phyloP scores from a whole-genome alignment of 805 yeast genomes.

The Wickerhamiella hasegawae region DNA sequence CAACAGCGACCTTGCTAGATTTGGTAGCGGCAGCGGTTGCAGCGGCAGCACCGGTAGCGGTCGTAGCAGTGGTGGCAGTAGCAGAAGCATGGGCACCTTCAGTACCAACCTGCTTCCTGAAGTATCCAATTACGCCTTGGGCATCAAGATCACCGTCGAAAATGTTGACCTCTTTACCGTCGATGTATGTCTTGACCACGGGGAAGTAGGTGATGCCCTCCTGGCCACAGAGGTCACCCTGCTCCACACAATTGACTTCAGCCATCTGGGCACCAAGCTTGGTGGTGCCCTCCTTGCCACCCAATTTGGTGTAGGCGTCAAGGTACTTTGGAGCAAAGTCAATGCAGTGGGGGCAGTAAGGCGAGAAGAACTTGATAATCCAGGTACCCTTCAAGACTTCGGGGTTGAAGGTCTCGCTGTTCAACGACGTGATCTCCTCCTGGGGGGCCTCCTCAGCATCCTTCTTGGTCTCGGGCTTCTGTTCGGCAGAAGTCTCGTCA shows the following conservation, averaged over 20 bases:
- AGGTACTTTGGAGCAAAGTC: conserved; percentile 74
- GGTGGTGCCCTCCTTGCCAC: conserved; percentile 27
- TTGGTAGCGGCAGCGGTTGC: conserved; percentile 1
- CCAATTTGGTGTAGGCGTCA: conserved; percentile 36
- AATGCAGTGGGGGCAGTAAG: conserved; percentile 74
- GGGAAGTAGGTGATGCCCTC: conserved; percentile 60
- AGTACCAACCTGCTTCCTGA: conserved; percentile 3
- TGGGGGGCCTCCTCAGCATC: neutral
- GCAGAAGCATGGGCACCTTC: conserved; percentile 4
- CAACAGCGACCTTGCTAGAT: neutral
- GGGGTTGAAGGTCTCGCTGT: conserved; percentile 8
- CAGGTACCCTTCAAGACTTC: conserved; percentile 33
- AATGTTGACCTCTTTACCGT: conserved; percentile 18
- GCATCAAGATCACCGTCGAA: conserved; percentile 9
- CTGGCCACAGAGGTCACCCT: conserved; percentile 69
- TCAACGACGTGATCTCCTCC: conserved; percentile 2
- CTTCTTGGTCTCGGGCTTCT: neutral
- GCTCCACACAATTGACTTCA: conserved; percentile 72
- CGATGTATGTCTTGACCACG: conserved; percentile 41
- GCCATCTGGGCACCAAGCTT: conserved; percentile 28
- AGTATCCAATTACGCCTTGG: conserved; percentile 6
- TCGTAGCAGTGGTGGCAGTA: conserved; percentile 5
- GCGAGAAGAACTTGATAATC: conserved; percentile 79
- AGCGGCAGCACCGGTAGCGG: conserved; percentile 5
- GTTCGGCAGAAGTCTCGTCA: neutral